These are phyloP conservation scores for Vicia sativa DNA, from an alignment of 306 rosid genomes.

Conservation along the genomic window DNA sequence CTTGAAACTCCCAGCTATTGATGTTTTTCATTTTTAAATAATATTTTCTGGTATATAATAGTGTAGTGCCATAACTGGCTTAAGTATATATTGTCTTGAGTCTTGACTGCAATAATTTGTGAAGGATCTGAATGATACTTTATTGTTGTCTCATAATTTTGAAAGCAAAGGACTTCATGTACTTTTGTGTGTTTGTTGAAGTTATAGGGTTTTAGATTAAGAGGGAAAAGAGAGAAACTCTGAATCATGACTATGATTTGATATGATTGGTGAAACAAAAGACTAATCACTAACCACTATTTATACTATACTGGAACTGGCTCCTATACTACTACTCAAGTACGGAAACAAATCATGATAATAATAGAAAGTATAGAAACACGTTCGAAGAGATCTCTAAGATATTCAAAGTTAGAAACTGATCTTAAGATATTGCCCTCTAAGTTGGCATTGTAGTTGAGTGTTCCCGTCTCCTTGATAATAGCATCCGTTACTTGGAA, in stretches of 20 bases:
- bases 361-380: neutral
- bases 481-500: slow-evolving; percentile 23
- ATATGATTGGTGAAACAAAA: slow-evolving; percentile 6
- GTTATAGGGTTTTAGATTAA: neutral
- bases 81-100: neutral
- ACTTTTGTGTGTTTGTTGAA: neutral
- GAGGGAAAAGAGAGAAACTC: slow-evolving; percentile 10
- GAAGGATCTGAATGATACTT: slow-evolving; percentile 19
- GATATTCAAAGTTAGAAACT: neutral
- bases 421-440: neutral
- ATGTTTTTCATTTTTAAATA: neutral
- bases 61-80: slow-evolving; percentile 22
- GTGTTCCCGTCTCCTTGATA: slow-evolving; percentile 12
- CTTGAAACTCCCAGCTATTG: slow-evolving; percentile 22
- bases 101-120: slow-evolving; percentile 1
- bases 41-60: neutral
- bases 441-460: slow-evolving; percentile 23
- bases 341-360: slow-evolving; percentile 17
- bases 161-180: slow-evolving; percentile 6
- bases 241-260: slow-evolving; percentile 1
- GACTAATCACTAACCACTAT: slow-evolving; percentile 11
- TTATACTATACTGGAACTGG: slow-evolving; percentile 8
- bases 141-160: slow-evolving; percentile 17
- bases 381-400: neutral
- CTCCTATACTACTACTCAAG: neutral